These are phyloP conservation scores for Trichoderma orchidacearum DNA, from an alignment of 495 filamentous ascomycete genomes.

Conservation along the genomic window DNA sequence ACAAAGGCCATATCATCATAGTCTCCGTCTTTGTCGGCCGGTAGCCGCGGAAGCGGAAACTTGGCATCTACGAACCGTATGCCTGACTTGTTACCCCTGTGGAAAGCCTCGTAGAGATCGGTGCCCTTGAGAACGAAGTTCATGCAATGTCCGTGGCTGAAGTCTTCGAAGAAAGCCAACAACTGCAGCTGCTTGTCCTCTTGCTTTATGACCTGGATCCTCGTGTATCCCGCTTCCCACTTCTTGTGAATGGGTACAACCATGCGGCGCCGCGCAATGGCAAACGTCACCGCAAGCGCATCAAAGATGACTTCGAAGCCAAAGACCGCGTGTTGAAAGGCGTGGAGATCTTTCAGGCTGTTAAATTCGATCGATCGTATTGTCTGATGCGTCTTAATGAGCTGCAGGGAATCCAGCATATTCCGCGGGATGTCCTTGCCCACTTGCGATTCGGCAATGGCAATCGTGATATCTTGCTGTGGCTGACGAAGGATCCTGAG, in stretches of 20 bases:
- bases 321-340: slow-evolving; percentile 63
- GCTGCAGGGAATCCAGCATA: slow-evolving; percentile 38
- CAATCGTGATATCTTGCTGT: slow-evolving; percentile 55
- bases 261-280: slow-evolving; percentile 72
- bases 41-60: slow-evolving; percentile 61
- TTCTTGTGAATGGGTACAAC: slow-evolving; percentile 86
- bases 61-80: slow-evolving; percentile 77
- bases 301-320: slow-evolving; percentile 67
- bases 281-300: slow-evolving; percentile 55
- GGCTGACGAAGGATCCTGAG: slow-evolving; percentile 49
- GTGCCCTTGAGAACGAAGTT: slow-evolving; percentile 71
- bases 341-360: slow-evolving; percentile 48
- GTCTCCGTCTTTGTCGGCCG: slow-evolving; percentile 30
- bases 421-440: slow-evolving; percentile 40
- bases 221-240: slow-evolving; percentile 63
- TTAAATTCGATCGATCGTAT: slow-evolving; percentile 42
- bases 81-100: slow-evolving; percentile 49
- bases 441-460: slow-evolving; percentile 49
- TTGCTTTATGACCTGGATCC: slow-evolving; percentile 59
- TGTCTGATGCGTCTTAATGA: slow-evolving; percentile 20
- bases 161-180: slow-evolving; percentile 71
- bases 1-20: slow-evolving; percentile 49
- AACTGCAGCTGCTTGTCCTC: slow-evolving; percentile 61
- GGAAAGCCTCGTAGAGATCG: slow-evolving; percentile 62
- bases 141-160: slow-evolving; percentile 73